Conservation (phyloP, 164 flowering plant genomes). For the Chloranthus sessilifolius region DNA sequence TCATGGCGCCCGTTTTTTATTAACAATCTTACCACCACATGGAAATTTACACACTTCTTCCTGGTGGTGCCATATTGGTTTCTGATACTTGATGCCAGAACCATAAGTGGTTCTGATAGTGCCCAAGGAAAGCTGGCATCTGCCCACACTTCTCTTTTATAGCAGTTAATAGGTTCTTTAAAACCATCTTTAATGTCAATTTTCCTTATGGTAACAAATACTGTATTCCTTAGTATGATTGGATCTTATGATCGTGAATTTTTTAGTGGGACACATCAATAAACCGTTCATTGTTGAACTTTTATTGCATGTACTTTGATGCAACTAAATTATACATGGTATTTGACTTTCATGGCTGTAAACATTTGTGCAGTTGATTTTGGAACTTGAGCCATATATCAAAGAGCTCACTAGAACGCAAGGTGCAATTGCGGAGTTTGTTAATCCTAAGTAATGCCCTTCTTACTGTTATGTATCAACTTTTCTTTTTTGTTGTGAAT, state of each 20-base stretch:
- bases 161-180: background rate
- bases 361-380: conserved; percentile 57
- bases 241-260: too few relatives aligned
- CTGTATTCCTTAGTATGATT: too few relatives aligned
- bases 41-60: too few relatives aligned
- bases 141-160: too few relatives aligned
- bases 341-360: background rate
- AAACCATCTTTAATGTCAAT: background rate
- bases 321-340: background rate
- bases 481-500: background rate
- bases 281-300: background rate
- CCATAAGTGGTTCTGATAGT: too few relatives aligned
- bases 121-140: too few relatives aligned
- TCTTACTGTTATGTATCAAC: background rate
- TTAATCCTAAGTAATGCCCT: conserved; percentile 82
- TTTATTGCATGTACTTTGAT: background rate
- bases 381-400: conserved; percentile 79
- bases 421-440: conserved; percentile 94
- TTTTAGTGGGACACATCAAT: background rate
- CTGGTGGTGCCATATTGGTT: too few relatives aligned
- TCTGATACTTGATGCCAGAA: too few relatives aligned
- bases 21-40: too few relatives aligned
- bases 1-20: too few relatives aligned
- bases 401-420: conserved; percentile 79
- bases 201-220: background rate